These are phyloP conservation scores for Phanerochaete carnosa DNA, from an alignment of 768 basidiomycete genomes.

Conservation along the genomic window DNA sequence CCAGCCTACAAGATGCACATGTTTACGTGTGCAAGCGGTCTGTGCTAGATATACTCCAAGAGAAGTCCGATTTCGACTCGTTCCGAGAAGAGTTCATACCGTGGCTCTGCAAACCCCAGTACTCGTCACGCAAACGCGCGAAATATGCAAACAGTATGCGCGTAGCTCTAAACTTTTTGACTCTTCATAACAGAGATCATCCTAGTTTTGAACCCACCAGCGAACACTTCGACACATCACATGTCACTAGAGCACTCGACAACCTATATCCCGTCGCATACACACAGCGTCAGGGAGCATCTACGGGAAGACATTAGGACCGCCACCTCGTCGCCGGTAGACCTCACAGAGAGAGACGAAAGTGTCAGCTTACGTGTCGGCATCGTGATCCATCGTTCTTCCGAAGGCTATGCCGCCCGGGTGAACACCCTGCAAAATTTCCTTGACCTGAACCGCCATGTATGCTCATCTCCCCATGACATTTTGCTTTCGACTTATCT, in stretches of 20 bases:
- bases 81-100: slow-evolving; percentile 89
- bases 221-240: slow-evolving; percentile 43
- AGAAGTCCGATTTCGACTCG: slow-evolving; percentile 73
- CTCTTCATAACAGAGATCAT: not conserved
- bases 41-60: slow-evolving; percentile 66
- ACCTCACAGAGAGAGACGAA: slow-evolving; percentile 30
- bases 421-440: slow-evolving; percentile 77
- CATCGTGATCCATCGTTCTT: slow-evolving; percentile 52
- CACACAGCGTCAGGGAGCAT: slow-evolving; percentile 27
- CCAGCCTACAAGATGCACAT: slow-evolving; percentile 77
- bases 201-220: slow-evolving; percentile 44
- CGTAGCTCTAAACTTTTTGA: slow-evolving; percentile 2
- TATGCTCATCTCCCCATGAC: slow-evolving; percentile 31
- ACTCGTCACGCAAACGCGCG: slow-evolving; percentile 54
- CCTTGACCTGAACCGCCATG: slow-evolving; percentile 78
- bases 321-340: slow-evolving; percentile 43
- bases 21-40: slow-evolving; percentile 83
- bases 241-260: slow-evolving; percentile 63
- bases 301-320: slow-evolving; percentile 25
- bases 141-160: slow-evolving; percentile 57
- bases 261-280: slow-evolving; percentile 23
- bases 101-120: slow-evolving; percentile 87
- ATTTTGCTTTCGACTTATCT: not conserved
- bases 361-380: slow-evolving; percentile 60
- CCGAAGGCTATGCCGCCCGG: slow-evolving; percentile 57